Evolutionary conservation across 1,284 basidiomycete genomes (phyloP).

Genomic region (Trametes polyzona): DNA sequence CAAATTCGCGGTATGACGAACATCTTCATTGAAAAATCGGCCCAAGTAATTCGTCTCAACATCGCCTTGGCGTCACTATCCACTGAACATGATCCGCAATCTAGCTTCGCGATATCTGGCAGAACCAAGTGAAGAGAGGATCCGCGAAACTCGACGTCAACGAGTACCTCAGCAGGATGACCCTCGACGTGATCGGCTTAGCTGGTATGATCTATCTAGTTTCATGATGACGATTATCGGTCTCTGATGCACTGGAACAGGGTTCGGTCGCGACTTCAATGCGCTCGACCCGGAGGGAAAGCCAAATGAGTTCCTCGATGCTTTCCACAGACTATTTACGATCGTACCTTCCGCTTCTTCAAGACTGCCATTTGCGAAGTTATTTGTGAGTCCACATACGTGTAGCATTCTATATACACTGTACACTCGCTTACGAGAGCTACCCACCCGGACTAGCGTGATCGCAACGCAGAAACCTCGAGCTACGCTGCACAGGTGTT

Average conservation of each 20-base stretch:
- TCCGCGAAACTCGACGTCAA: conserved; percentile 43
- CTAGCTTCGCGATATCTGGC: conserved; percentile 38
- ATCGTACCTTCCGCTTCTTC: not conserved
- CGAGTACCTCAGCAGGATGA: conserved; percentile 46
- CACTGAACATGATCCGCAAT: not conserved
- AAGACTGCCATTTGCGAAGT: not conserved
- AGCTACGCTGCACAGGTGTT: conserved; percentile 35
- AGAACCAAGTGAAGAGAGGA: conserved; percentile 11
- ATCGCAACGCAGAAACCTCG: conserved; percentile 22
- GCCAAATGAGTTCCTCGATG: conserved; percentile 44
- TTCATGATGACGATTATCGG: not conserved
- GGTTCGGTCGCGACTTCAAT: conserved; percentile 60
- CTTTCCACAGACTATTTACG: conserved; percentile 37
- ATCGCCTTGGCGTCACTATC: not conserved
- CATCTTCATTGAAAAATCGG: conserved; percentile 57
- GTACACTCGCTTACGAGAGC: not conserved
- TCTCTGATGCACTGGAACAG: conserved; percentile 17
- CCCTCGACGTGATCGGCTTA: conserved; percentile 55
- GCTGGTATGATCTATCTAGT: conserved; percentile 37
- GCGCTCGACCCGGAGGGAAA: conserved; percentile 34
- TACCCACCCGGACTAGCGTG: conserved; percentile 40
- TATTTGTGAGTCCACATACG: conserved; percentile 16
- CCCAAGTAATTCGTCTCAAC: conserved; percentile 39
- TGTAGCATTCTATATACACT: not conserved
- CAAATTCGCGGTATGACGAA: conserved; percentile 58